Base-by-base conservation (phyloP, 768 basidiomycete genomes). In the Naganishia onofrii region DNA sequence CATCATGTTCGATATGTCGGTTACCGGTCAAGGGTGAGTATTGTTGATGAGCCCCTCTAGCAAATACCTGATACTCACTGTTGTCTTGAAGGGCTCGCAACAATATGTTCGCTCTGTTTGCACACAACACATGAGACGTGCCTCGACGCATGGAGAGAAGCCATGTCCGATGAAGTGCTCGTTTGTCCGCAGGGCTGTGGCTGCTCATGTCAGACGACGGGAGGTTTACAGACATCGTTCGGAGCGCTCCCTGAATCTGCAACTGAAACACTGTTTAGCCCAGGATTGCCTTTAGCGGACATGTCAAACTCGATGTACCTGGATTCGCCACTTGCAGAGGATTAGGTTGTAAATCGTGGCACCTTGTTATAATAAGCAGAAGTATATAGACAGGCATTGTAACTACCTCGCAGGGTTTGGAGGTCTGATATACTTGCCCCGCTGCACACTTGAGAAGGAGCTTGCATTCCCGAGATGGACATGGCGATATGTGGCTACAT, bases 11-110 rank as follows among this genome's bases (percentile, higher is more conserved):
- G 5, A 73, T 74, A 52, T 80, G 79, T 66, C 71, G 75, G n/a
- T 65, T 80, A 9, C 78, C 79, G 3, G 74, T 80, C 70, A 75
- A 75, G 74, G 78, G 79, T 80, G 31, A 71, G 77, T 66, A 8
- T 31, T 19, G 28, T 29, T 32, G 54, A 31, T 2, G 19, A n/a
- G n/a, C n/a, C n/a, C 8, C 5, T 32, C 23, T 7, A n/a, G 3
- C 48, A 23, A 51, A 13, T 6, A 26, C 21, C 21, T 23, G n/a
- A 51, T 12, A 7, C 48, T 51, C 2, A 51, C 5, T 26, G 12
- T 23, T 26, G 32, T 2, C 21, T 36, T 58, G 19, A 38, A 63
- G 60, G 60, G 23, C 60, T 63, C 21, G 38, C 60, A 5, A 46
- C 60, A 10, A 44, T 63, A 46, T 63, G 60, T 42, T 63, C 60